Evolutionary conservation across 2,329 filamentous ascomycete species (phyloP), one percentile per base, ranked within the genome.

Genomic region (Lasiodiplodia citricola): DNA sequence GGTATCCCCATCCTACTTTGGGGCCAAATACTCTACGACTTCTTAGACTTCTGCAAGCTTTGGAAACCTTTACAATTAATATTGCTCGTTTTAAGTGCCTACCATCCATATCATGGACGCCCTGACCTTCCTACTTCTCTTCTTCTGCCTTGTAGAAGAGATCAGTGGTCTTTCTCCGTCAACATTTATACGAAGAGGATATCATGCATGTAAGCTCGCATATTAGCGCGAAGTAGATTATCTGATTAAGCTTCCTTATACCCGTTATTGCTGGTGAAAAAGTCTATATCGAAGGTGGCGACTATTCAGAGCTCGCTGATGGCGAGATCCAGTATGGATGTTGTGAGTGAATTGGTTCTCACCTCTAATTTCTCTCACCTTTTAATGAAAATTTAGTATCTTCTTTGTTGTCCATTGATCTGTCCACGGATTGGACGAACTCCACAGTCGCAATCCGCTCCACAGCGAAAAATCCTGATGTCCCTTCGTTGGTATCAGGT

Each of bases 221-320:
- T 5, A 21, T 35, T 38, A 4, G 3, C 11, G n/a, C 55, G 41
- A 44, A 5, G 31, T 14, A 21, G 18, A 25, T 21, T 21, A 14
- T 35, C 38, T 58, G 14, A 38, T 10, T 23, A 41, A 25, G 25
- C 2, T 25, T 25, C 35, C 38, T 8, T 38, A n/a, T 14, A 63
- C 38, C 58, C 18, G 18, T 44, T 21, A 23, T 63, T 18, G 62
- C 51, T 23, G 51, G 37, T 8, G 52, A 28, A 21, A 44, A 25
- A n/a, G 38, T 70, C 7, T 70, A 68, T 23, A 70, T 70, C 28
- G 68, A 70, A 35, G 68, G 68, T n/a, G 68, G 68, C 13, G 55
- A 65, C 23, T 70, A 68, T 35, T 63, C 68, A 13, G 52, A 63
- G 41, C 18, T 25, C 25, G 2, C 3, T 44, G 3, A 44, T 18